Conservation (phyloP, 1,284 basidiomycete genomes). For the Microbotryum saponariae region DNA sequence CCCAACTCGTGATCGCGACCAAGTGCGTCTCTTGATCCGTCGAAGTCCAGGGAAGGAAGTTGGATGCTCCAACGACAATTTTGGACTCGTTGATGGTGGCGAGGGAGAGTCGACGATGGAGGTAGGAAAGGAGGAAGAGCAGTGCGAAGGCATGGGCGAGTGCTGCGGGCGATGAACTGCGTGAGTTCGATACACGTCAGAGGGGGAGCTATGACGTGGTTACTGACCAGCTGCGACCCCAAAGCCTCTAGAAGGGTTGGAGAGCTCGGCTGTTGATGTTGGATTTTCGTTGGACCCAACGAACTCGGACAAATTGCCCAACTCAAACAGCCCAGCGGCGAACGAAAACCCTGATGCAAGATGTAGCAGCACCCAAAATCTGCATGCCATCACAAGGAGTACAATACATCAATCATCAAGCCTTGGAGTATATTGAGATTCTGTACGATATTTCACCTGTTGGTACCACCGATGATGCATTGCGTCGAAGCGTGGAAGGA, state of each 20-base stretch:
- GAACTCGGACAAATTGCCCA: constrained; percentile 1
- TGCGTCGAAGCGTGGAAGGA: neutral
- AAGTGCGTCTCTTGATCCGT: no score
- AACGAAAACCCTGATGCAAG: neutral
- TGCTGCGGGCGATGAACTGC: neutral
- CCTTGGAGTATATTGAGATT: neutral
- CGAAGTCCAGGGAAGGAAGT: no score
- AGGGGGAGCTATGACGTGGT: constrained; percentile 8
- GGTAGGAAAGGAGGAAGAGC: neutral
- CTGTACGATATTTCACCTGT: neutral
- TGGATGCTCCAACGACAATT: constrained; percentile 1
- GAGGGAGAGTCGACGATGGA: neutral
- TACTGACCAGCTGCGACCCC: constrained; percentile 14
- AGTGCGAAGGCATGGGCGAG: constrained; percentile 2
- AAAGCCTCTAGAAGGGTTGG: neutral
- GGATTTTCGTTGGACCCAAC: neutral
- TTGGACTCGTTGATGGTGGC: constrained; percentile 6
- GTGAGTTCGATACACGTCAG: neutral
- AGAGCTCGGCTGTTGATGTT: neutral
- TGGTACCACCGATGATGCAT: neutral
- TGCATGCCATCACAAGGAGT: no score
- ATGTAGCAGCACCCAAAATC: neutral
- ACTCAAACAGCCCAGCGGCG: constrained; percentile 3
- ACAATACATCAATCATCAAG: neutral
- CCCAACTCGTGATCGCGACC: no score